Evolutionary conservation across 768 basidiomycete species (phyloP), one percentile per base, ranked within the genome.

Genomic region (Tricholoma saponaceum): DNA sequence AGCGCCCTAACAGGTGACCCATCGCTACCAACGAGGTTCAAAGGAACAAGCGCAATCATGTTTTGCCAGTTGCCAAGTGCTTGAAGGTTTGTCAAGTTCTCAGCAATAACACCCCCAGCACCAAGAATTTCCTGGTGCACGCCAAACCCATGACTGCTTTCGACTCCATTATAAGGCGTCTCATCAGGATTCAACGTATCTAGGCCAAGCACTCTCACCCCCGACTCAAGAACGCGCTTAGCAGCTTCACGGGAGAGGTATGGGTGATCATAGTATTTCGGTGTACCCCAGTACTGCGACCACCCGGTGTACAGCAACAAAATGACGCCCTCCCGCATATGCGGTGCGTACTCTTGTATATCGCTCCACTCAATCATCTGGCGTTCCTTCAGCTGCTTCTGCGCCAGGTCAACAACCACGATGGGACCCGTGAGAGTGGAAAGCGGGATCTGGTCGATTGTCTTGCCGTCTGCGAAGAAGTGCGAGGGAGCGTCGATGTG

Each of bases 401-500:
- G 64, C 5, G 79, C 74, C 46, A 89, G 63, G 67, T 89, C 85
- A 32, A 87, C 68, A 1, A 87, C 67, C 20, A 81, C 63, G 0
- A 80, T 80, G n/a, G 79, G 80, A 2, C 81, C 83, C 22, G 87
- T 68, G 55, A 89, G 77, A 16, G 76, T 71, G 0, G 72, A 63
- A 7, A 89, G 75, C 9, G 81, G 77, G 49, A 90, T 74, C 52
- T 84, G 74, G 60, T 85, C 82, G 47, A 90, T 75, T 8, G 81
- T 81, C 44, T 71, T 70, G 4, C 85, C 87, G 26, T 79, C 73
- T 4, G 71, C 70, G 69, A 86, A 70, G 72, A 89, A 90, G 64
- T 92, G 90, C 51, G 79, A 83, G 0, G 90, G 90, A 0, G 89
- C 86, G 63, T 92, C 90, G 68, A 91, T 76, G 71, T 92, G 90